Base-by-base conservation (phyloP, 208 protist genomes). In the Crithidia mellificae region DNA sequence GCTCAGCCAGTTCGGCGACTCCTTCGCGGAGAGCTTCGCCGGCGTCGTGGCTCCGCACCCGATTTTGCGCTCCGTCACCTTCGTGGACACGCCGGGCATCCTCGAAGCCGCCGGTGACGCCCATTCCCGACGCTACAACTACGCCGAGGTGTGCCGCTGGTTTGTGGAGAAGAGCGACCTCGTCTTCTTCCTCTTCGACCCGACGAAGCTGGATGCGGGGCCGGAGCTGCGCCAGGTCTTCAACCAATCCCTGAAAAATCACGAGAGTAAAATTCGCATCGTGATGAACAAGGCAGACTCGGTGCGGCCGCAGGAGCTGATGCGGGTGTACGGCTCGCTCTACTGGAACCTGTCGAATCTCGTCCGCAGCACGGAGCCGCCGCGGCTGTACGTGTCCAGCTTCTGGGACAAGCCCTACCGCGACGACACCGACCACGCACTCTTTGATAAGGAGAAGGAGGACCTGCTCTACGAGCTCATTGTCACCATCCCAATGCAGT, bases 261-360 rank as follows among this genome's bases (percentile, higher is more conserved):
- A 98, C 22, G 97, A 98, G 70, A 91, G 96, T 70, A 99, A 99
- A 77, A 91, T 99, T 36, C 87, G 96, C 56, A 87, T 99, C 39
- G 85, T 99, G 20, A 87, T 99, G 43, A 99, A 99, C 82, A 99
- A 99, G 82, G 94, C 98, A 1, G 98, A 99, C 80, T 85, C 78
- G 36, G 84, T 98, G 43, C 80, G 66, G 47, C 71, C 87, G 52
- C 95, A 98, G 78, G 93, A 99, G 81, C 90, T 99, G 14, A 90
- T 99, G 87, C 78, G 98, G 24, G 97, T 99, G 17, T 98, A 98
- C 74, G 98, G 98, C 27, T 93, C 96, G 2, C 80, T 99, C 9
- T 98, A 98, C 87, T 99, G 98, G 97, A 97, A 93, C 46, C 87
- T 99, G 25, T 97, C 96, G 27, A 97, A 96, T 62, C 88, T 99